Conservation (phyloP, 768 basidiomycete genomes). For the Hygrocybe punicea region DNA sequence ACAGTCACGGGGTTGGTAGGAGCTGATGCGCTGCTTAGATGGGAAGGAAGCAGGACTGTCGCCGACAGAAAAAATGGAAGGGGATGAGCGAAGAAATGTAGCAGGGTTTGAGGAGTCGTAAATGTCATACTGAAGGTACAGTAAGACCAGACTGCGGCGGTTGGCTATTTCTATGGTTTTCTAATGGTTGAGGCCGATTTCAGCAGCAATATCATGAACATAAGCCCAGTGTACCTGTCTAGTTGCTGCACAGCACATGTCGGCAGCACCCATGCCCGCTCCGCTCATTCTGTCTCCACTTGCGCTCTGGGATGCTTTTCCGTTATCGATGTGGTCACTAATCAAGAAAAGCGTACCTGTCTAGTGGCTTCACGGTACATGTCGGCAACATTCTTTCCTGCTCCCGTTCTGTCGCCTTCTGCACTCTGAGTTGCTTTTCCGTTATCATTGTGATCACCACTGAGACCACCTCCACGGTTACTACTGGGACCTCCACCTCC, state of each 20-base stretch:
- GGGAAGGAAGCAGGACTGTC: not conserved
- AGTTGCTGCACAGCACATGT: no score
- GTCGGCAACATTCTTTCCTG: not conserved
- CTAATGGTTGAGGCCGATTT: not conserved
- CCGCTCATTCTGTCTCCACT: no score
- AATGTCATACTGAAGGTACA: constrained; percentile 3
- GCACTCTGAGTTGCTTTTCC: constrained; percentile 3
- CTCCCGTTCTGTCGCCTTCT: not conserved
- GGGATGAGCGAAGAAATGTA: not conserved
- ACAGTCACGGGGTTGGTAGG: constrained; percentile 12
- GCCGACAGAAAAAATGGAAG: not conserved
- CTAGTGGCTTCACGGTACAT: not conserved
- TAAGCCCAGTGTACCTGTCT: no score
- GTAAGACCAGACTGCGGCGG: not conserved
- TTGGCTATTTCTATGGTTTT: not conserved
- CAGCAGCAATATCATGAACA: not conserved
- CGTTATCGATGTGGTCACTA: no score
- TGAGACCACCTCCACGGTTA: no score
- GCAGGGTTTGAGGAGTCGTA: not conserved
- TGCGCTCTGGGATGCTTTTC: no score
- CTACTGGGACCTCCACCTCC: no score
- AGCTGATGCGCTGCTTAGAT: constrained; percentile 9
- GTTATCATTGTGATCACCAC: constrained; percentile 6
- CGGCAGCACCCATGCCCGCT: no score
- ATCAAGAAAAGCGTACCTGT: not conserved